Evolutionary conservation across 2,329 filamentous ascomycete species (phyloP), one percentile per base, ranked within the genome.

Genomic region (Colletotrichum lupini): DNA sequence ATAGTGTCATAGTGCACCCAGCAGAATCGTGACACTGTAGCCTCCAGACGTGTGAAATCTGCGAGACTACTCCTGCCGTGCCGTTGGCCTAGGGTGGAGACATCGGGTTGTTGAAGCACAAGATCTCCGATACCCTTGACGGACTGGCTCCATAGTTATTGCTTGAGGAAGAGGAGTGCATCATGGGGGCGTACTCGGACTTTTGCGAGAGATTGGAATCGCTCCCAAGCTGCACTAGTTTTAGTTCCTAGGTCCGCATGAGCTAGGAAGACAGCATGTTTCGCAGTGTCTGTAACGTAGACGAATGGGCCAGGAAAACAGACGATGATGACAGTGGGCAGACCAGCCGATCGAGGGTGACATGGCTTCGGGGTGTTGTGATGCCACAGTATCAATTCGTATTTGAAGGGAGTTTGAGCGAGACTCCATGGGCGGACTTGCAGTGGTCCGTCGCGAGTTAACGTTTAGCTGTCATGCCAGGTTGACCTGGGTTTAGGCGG

Each of bases 401-500:
- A 42, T 42, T 42, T n/a, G 26, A 37, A 49, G 37, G 22, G 42
- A 22, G 42, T n/a, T 49, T 49, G 16, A 28, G 22, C 12, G 19
- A 62, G 60, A 32, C 11, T 35, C 56, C 62, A 42, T 67, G 62
- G 14, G 37, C 59, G 66, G 55, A 60, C 19, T 63, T 72, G 65
- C 42, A 63, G 55, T 64, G 46, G 59, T 73, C 70, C 60, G 60
- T 69, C 22, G 46, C 70, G 7, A 65, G 60, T 70, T 65, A 60
- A 60, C 55, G 22, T 73, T 73, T 73, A 55, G 32, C 1, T 70
- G 53, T 65, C 66, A 70, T 37, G 67, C 70, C 70, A 65, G 70
- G 70, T 37, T 64, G 55, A 60, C 70, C 70, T 60, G 26, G 70
- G 53, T 59, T 37, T 55, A 35, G 57, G 42, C 12, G 70, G 70